Evolutionary conservation across 1,284 basidiomycete species (phyloP), one percentile per base, ranked within the genome.

Genomic region (Ustilago shanxiensis): DNA sequence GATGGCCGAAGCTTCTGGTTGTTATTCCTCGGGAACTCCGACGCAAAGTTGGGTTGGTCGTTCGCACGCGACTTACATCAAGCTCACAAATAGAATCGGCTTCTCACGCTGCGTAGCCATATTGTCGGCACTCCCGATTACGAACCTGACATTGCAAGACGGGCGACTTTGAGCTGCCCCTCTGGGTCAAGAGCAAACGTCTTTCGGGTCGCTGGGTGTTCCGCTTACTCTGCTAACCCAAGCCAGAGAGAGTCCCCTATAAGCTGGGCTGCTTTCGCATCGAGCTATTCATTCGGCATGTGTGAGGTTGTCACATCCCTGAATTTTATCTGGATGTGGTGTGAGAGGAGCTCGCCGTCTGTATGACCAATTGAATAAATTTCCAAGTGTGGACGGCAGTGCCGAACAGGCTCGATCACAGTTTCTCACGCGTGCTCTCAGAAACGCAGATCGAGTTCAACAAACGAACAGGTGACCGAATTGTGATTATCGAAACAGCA

Each of bases 401-500:
- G 29, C 22, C 20, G 53, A 54, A 39, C 13, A 26, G 35, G 20
- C 22, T 39, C 28, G n/a, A 29, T 54, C 33, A 54, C 35, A 54
- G 20, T 8, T 54, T 37, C 29, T 11, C 49, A 51, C 47, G 56
- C 54, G 26, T 20, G 50, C 29, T 33, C 16, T 18, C 29, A 20
- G 18, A 44, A 14, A 44, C n/a, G 20, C 35, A 44, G 41, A 44
- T 20, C 4, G 41, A 44, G 7, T 44, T 22, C 6, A 20, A 44
- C 5, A n/a, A 44, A 44, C 18, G 41, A 54, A 44, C n/a, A 64
- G 26, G 47, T 57, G 35, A 51, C 37, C 53, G 14, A 55, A 35
- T 49, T 49, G 53, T 59, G 63, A 66, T 66, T 60, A 66, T 39
- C 45, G 41, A 45, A 39, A 35, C 26, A 18, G 37, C 49, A 45